Conservation (phyloP, 345 rosid genomes). For the Arabis hirsuta region DNA sequence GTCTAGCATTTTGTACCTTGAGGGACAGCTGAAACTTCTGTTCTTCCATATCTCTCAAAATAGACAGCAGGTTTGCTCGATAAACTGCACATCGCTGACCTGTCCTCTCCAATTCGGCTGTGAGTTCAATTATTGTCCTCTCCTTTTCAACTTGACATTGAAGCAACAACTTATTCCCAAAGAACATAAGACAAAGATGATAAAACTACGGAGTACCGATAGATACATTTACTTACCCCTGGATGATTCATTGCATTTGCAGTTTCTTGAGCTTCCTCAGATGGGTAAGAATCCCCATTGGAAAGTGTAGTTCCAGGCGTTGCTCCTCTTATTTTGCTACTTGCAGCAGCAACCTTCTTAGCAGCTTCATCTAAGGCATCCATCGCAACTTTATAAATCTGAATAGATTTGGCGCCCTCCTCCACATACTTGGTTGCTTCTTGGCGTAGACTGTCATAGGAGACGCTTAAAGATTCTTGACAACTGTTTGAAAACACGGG, state of each 20-base stretch:
- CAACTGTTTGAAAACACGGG: slow-evolving; percentile 48
- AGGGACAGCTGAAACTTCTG: slow-evolving; percentile 79
- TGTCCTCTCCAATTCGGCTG: slow-evolving; percentile 63
- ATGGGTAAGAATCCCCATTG: slow-evolving; percentile 53
- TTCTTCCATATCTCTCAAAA: slow-evolving; percentile 87
- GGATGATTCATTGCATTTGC: slow-evolving; percentile 47
- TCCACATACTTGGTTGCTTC: slow-evolving; percentile 78
- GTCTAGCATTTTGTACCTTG: slow-evolving; percentile 85
- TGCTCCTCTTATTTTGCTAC: slow-evolving; percentile 51
- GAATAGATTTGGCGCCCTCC: slow-evolving; percentile 80
- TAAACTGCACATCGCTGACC: slow-evolving; percentile 75
- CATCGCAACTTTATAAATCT: slow-evolving; percentile 72
- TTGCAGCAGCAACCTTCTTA: slow-evolving; percentile 61
- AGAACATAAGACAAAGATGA: slow-evolving; percentile 7
- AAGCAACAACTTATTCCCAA: slow-evolving; percentile 22
- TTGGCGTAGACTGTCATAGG: slow-evolving; percentile 70
- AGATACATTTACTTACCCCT: slow-evolving; percentile 51
- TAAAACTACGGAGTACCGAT: slow-evolving; percentile 8
- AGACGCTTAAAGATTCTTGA: slow-evolving; percentile 59
- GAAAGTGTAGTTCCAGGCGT: slow-evolving; percentile 36
- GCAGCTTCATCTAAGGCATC: slow-evolving; percentile 72
- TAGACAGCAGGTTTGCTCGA: slow-evolving; percentile 63
- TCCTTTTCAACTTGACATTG: slow-evolving; percentile 68
- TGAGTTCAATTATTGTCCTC: slow-evolving; percentile 65
- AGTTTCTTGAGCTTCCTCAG: slow-evolving; percentile 49